Conservation (phyloP, 2,329 filamentous ascomycete species). For the Sporothrix variecibatus region DNA sequence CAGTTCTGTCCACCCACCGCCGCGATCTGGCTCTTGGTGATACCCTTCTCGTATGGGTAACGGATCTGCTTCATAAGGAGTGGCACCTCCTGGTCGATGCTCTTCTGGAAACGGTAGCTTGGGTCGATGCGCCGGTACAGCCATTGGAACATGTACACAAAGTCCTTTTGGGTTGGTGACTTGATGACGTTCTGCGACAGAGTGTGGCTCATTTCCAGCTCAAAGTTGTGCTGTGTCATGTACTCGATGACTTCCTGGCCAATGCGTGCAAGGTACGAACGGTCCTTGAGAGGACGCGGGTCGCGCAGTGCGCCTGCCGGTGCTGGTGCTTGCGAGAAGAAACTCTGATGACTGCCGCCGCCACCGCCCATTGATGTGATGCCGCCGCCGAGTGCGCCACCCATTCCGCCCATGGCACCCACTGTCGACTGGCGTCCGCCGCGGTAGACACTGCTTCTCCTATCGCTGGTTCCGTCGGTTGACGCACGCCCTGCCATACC, state of each 20-base stretch:
- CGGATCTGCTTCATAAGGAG: conserved; percentile 88
- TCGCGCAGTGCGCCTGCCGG: conserved; percentile 82
- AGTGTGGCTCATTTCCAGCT: conserved; percentile 95
- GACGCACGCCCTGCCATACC: conserved; percentile 49
- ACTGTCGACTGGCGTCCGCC: conserved; percentile 63
- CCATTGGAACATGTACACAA: conserved; percentile 98
- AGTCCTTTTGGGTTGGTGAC: conserved; percentile 96
- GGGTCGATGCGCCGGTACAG: conserved; percentile 95
- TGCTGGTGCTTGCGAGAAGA: conserved; percentile 85
- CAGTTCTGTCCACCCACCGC: conserved; percentile 97
- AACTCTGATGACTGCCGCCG: conserved; percentile 73
- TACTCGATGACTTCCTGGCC: conserved; percentile 90
- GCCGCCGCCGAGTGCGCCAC: conserved; percentile 58
- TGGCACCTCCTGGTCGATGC: conserved; percentile 92
- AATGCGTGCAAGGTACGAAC: conserved; percentile 77
- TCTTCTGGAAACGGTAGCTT: conserved; percentile 88
- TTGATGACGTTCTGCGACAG: conserved; percentile 89
- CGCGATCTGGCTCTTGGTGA: conserved; percentile 93
- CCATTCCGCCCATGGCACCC: conserved; percentile 64
- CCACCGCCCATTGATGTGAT: conserved; percentile 24
- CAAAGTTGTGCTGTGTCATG: conserved; percentile 89
- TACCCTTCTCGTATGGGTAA: conserved; percentile 92
- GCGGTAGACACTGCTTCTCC: conserved; percentile 82
- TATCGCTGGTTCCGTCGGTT: conserved; percentile 50
- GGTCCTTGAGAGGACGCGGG: conserved; percentile 81